Percentiles rank a stretch among this genome's conserved stretches.
These are phyloP conservation scores for Neoascochyta sp. DNA, from an alignment of 2,329 filamentous ascomycete species.

Conservation along the genomic window DNA sequence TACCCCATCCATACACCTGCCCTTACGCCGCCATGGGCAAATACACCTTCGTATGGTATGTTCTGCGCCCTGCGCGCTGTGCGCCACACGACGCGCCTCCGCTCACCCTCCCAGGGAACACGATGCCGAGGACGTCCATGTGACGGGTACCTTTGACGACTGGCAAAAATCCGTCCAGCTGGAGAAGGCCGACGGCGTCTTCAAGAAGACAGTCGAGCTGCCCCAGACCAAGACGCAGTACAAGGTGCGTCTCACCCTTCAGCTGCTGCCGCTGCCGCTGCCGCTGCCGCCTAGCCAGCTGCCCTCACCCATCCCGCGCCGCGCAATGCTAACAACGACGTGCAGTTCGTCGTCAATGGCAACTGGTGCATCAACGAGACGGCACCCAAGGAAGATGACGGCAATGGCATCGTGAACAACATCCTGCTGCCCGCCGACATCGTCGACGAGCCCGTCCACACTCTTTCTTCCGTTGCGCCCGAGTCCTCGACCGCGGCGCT, in stretches of 20 bases:
- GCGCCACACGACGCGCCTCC: conserved; percentile 4
- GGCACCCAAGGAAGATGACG: conserved; percentile 77
- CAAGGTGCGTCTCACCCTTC: conserved; percentile 64
- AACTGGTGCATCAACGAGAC: conserved; percentile 81
- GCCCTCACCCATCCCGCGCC: conserved; percentile 4
- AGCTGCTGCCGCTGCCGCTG: conserved; percentile 1
- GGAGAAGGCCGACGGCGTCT: conserved; percentile 66
- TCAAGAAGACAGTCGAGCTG: conserved; percentile 77
- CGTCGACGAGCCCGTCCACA: conserved; percentile 46
- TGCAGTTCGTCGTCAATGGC: conserved; percentile 90
- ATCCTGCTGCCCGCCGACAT: conserved; percentile 75
- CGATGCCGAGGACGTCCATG: conserved; percentile 79
- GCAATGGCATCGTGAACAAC: conserved; percentile 86
- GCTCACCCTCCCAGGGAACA: conserved; percentile 62
- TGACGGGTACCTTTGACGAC: conserved; percentile 92
- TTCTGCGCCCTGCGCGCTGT: conserved; percentile 16
- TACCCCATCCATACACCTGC: conserved; percentile 13
- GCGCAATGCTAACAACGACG: conserved; percentile 15
- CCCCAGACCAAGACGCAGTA: conserved; percentile 75
- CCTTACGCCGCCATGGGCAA: conserved; percentile 53
- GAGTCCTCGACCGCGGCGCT: conserved; percentile 68
- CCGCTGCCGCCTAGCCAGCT: conserved; percentile 4
- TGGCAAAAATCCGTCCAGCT: conserved; percentile 87
- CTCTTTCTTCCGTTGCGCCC: conserved; percentile 66
- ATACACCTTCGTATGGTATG: conserved; percentile 69